Evolutionary conservation across 2,329 filamentous ascomycete species (phyloP).

Genomic region (Tolypocladium amazonense): DNA sequence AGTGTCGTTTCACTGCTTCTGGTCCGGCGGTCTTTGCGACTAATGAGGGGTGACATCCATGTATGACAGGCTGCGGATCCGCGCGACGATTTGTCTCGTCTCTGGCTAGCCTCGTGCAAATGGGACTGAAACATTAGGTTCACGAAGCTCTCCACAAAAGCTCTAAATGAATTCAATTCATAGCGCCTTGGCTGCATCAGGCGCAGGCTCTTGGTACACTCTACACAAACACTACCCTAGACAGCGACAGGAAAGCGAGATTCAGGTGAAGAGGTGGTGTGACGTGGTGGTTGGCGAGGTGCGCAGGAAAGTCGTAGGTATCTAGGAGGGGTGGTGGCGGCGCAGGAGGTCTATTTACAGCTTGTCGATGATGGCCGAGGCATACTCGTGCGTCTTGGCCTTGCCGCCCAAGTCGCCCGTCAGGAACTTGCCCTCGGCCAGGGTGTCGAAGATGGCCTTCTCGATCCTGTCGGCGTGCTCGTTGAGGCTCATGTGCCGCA

Average conservation of each 20-base stretch:
- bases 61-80: too few species aligned
- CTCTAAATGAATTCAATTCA: slow-evolving; percentile 6
- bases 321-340: background rate
- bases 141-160: too few species aligned
- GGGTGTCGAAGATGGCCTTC: slow-evolving; percentile 87
- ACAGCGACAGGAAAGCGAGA: slow-evolving; percentile 4
- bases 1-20: too few species aligned
- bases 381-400: slow-evolving; percentile 92
- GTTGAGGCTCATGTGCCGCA: slow-evolving; percentile 91
- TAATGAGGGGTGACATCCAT: too few species aligned
- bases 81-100: too few species aligned
- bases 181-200: slow-evolving; percentile 18
- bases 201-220: slow-evolving; percentile 16
- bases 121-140: too few species aligned
- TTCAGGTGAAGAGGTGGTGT: background rate
- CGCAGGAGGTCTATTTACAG: slow-evolving; percentile 30
- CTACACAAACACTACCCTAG: slow-evolving; percentile 17
- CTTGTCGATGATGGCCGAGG: slow-evolving; percentile 74
- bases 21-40: too few species aligned
- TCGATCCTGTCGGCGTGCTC: slow-evolving; percentile 82
- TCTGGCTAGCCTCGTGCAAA: too few species aligned
- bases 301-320: background rate
- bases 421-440: slow-evolving; percentile 91
- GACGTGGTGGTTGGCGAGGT: background rate
- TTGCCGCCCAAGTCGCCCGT: slow-evolving; percentile 95